Evolutionary conservation across 306 rosid species (phyloP).

Genomic region (Dalbergia cultrata): DNA sequence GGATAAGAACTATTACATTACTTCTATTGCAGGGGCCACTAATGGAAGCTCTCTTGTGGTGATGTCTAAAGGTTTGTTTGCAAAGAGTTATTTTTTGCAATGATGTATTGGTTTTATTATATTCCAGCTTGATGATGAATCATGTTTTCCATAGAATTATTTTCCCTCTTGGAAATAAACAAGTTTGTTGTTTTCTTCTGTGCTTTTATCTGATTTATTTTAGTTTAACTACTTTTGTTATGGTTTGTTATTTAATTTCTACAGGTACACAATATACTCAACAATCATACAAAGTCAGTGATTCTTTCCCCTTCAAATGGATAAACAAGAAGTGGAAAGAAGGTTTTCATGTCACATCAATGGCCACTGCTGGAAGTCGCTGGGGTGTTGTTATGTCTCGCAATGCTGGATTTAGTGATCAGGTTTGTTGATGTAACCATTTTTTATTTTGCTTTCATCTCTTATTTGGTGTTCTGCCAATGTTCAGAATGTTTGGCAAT

Average conservation of each 20-base stretch:
- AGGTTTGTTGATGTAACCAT: conserved; percentile 58
- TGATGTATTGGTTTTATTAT: conserved; percentile 8
- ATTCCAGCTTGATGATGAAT: conserved; percentile 23
- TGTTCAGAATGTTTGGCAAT: background rate
- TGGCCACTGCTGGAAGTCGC: conserved; percentile 97
- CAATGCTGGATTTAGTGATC: conserved; percentile 92
- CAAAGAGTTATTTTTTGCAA: conserved; percentile 1
- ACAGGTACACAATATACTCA: conserved; percentile 91
- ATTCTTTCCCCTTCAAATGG: conserved; percentile 98
- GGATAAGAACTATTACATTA: conserved; percentile 57
- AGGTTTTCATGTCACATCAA: conserved; percentile 96
- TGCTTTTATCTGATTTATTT: background rate
- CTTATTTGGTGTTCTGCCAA: background rate
- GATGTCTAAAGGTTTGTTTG: conserved; percentile 58
- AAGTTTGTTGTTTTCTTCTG: conserved; percentile 3
- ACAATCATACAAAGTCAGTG: conserved; percentile 99
- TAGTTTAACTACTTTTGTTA: conserved; percentile 2
- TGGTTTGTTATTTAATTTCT: conserved; percentile 36
- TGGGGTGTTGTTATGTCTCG: conserved; percentile 99
- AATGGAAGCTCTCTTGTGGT: conserved; percentile 59
- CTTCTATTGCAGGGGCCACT: conserved; percentile 74
- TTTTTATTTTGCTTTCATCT: conserved; percentile 4
- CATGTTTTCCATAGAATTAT: background rate
- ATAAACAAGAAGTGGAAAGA: conserved; percentile 98
- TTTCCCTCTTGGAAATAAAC: background rate